These are phyloP conservation scores for Epichloe gansuensis DNA, from an alignment of 2,329 filamentous ascomycete species.

Conservation along the genomic window DNA sequence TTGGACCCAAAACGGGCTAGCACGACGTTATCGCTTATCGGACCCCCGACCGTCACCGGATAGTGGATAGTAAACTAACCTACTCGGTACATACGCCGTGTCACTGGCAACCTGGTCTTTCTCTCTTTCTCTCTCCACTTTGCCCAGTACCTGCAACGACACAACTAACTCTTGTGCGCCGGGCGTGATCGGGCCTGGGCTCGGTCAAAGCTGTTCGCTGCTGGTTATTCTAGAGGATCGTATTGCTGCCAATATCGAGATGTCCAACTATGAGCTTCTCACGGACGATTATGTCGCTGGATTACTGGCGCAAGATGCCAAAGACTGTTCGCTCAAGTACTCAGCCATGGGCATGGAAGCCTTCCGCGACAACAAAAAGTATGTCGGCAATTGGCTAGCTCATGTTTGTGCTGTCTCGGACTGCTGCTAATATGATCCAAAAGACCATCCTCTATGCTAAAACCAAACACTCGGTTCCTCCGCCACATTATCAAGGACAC, in stretches of 20 bases:
- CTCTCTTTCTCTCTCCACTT: not conserved
- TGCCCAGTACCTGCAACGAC: not conserved
- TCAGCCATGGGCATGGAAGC: constrained; percentile 56
- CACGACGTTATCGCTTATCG: constrained; percentile 1
- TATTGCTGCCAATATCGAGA: constrained; percentile 9
- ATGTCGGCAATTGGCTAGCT: constrained; percentile 11
- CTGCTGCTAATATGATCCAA: constrained; percentile 6
- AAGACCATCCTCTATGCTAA: constrained; percentile 57
- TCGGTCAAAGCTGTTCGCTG: not conserved
- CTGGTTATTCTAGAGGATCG: not conserved
- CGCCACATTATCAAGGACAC: constrained; percentile 80
- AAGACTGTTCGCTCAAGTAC: constrained; percentile 59
- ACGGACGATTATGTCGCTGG: constrained; percentile 70
- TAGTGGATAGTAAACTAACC: not conserved
- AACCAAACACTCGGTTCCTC: constrained; percentile 84
- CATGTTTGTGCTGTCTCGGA: not conserved
- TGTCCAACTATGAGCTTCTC: constrained; percentile 37
- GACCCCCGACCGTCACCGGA: not conserved
- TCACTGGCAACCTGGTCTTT: not conserved
- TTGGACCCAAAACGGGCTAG: constrained; percentile 7
- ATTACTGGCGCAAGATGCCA: constrained; percentile 70
- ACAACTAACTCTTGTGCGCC: not conserved
- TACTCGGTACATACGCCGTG: not conserved
- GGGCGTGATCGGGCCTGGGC: not conserved
- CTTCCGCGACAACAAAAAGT: constrained; percentile 38